A percentile compares a stretch with the other conserved stretches of the same genome.
These are phyloP conservation scores for Hanseniaspora jakobsenii DNA, from an alignment of 805 yeast genomes.

Conservation along the genomic window DNA sequence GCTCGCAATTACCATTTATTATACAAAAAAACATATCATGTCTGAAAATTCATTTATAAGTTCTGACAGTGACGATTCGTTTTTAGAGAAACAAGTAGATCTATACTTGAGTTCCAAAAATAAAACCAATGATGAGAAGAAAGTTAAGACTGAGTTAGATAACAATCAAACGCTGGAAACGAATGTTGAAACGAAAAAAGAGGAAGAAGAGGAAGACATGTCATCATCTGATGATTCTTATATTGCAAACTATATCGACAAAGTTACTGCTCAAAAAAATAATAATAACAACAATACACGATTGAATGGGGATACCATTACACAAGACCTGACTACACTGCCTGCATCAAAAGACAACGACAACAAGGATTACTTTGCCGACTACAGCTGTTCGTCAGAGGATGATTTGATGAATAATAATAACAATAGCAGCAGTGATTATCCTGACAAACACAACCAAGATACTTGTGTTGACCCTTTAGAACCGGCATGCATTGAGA, in stretches of 20 bases:
- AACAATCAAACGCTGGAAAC: too few relatives aligned
- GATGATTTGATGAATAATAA: not conserved
- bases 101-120: slow-evolving; percentile 1
- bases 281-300: not conserved
- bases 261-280: not conserved
- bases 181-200: not conserved
- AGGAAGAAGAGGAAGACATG: not conserved
- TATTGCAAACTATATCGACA: slow-evolving; percentile 9
- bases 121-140: not conserved
- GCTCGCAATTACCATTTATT: too few relatives aligned
- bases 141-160: too few relatives aligned
- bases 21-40: not conserved
- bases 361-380: not conserved
- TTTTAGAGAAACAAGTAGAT: slow-evolving; percentile 12
- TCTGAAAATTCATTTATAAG: not conserved
- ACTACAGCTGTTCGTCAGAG: slow-evolving; percentile 6
- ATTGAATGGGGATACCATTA: slow-evolving; percentile 6
- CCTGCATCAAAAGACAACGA: not conserved
- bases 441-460: not conserved
- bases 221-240: slow-evolving; percentile 14
- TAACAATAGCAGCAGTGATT: not conserved
- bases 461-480: not conserved
- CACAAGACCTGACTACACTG: slow-evolving; percentile 1
- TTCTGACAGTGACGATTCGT: slow-evolving; percentile 13
- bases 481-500: not conserved